Evolutionary conservation across 2,329 filamentous ascomycete species (phyloP), one percentile per base, ranked within the genome.

Genomic region (Penicillium sp.): DNA sequence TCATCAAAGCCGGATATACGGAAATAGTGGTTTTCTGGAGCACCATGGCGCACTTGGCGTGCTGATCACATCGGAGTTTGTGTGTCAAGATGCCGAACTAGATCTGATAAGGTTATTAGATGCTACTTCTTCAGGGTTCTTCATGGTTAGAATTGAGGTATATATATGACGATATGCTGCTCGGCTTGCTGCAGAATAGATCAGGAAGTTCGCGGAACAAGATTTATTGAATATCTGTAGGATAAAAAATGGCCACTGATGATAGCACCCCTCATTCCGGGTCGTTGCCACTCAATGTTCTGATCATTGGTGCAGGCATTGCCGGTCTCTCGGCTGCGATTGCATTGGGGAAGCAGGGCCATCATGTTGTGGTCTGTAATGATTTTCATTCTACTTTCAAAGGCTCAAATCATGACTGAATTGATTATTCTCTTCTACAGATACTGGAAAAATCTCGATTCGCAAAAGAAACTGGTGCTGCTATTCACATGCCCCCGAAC

Each of bases 291-390:
- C 35, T 40, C 16, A 53, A 63, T 18, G 52, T 67, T 7, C 49
- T 68, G 2, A 61, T 72, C 5, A 61, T 71, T 28, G 70, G 69
- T 1, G 70, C 70, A 8, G 69, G 70, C 3, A 68, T 73, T 52
- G 67, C 69, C 30, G 70, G 70, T 6, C 60, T 72, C 6, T 62
- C 62, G 8, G 65, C 69, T 3, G 69, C 69, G 3, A 71, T 71
- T 58, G 68, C 67, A 2, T 51, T 71, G 5, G 64, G 68, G 33
- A 67, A 65, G 47, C 65, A 68, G 26, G 70, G 69, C 0, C 68
- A 71, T 59, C 63, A 63, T 23, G 68, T 71, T 21, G 66, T 69
- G 60, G 68, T 72, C 55, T 24, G 66, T 62, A 30, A n/a, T n/a
- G n/a, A n/a, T n/a, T n/a, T n/a, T n/a, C n/a, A n/a, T n/a, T n/a